A percentile compares a stretch with the other conserved stretches of the same genome.
Evolutionary conservation across 2,329 filamentous ascomycete species (phyloP).

Genomic region (Arthroderma sp.): DNA sequence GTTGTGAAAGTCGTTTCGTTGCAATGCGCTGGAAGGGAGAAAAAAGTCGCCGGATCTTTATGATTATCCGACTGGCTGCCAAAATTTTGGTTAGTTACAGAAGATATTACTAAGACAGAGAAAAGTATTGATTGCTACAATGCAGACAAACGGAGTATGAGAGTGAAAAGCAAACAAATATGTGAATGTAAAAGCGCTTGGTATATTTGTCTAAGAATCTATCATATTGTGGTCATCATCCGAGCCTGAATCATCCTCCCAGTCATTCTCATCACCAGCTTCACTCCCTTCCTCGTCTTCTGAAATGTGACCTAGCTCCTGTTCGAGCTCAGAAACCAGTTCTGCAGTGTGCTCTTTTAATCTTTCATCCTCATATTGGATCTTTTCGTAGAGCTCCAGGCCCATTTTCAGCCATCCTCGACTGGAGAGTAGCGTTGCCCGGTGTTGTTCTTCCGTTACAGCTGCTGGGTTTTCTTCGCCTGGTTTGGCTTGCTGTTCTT

Average conservation of each 20-base stretch:
- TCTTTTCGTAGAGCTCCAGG: conserved; percentile 59
- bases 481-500: conserved; percentile 17
- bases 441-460: conserved; percentile 40
- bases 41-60: no score
- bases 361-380: conserved; percentile 56
- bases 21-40: no score
- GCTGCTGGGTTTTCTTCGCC: conserved; percentile 17
- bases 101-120: no score
- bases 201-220: conserved; percentile 26
- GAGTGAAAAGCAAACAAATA: no score
- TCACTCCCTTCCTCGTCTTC: conserved; percentile 44
- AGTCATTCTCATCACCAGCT: conserved; percentile 29
- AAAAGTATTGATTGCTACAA: no score
- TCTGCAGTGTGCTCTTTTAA: conserved; percentile 33
- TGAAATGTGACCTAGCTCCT: conserved; percentile 48
- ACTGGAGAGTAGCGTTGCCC: conserved; percentile 56
- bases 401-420: conserved; percentile 73
- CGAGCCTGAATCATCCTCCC: conserved; percentile 35
- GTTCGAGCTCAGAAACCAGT: conserved; percentile 41
- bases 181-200: no score
- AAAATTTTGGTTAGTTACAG: no score
- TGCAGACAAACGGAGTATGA: no score
- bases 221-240: conserved; percentile 43
- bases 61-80: no score
- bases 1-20: no score